phyloP scores from a whole-genome alignment of 2,329 filamentous ascomycete species.

The Zasmidium angulare region DNA sequence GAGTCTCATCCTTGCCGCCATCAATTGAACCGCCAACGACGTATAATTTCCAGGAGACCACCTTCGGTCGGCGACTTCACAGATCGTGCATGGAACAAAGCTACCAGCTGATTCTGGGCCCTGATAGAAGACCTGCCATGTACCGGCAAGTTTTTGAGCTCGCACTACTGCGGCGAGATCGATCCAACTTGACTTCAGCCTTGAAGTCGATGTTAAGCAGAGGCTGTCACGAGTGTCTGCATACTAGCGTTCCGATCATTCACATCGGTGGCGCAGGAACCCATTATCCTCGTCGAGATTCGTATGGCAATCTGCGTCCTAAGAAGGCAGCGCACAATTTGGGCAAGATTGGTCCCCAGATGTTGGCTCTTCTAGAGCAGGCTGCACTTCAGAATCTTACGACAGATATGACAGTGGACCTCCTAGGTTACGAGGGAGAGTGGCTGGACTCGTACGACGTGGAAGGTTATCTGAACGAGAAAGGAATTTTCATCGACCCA shows the following conservation, averaged over 20 bases:
- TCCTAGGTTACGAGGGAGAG: conserved; percentile 67
- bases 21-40: conserved; percentile 44
- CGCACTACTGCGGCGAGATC: conserved; percentile 21
- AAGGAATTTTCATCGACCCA: conserved; percentile 63
- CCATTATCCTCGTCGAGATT: conserved; percentile 50
- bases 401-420: conserved; percentile 45
- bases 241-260: conserved; percentile 62
- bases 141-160: conserved; percentile 29
- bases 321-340: conserved; percentile 28
- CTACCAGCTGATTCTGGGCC: conserved; percentile 57
- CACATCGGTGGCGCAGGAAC: conserved; percentile 68
- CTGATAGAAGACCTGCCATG: conserved; percentile 33
- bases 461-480: conserved; percentile 67
- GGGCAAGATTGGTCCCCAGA: conserved; percentile 32
- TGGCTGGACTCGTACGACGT: conserved; percentile 78
- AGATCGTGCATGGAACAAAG: conserved; percentile 64
- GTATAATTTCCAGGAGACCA: conserved; percentile 63
- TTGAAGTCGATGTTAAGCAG: conserved; percentile 43
- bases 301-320: conserved; percentile 60
- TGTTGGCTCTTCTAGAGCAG: conserved; percentile 27
- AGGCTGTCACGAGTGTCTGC: conserved; percentile 51
- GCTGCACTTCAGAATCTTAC: conserved; percentile 26
- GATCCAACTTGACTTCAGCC: conserved; percentile 25
- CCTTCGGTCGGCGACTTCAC: conserved; percentile 70
- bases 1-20: conserved; percentile 28